These are phyloP conservation scores for Amyloporia xantha DNA, from an alignment of 768 basidiomycete species.

Conservation along the genomic window DNA sequence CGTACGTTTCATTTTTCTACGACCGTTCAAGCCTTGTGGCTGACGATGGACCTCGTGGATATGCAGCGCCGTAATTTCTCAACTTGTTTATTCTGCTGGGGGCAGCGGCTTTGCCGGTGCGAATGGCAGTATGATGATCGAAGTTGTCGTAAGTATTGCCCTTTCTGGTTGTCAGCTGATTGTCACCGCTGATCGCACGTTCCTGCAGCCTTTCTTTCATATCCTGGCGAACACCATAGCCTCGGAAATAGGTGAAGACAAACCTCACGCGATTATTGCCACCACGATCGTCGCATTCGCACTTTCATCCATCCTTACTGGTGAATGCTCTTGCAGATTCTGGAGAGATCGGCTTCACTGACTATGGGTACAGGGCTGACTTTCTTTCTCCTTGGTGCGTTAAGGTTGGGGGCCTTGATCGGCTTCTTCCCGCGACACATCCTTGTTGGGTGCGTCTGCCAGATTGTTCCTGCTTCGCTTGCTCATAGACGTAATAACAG, in stretches of 20 bases:
- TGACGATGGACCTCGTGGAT: background rate
- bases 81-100: constrained; percentile 79
- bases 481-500: constrained; percentile 24
- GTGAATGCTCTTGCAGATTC: constrained; percentile 32
- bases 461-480: background rate
- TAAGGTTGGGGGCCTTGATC: constrained; percentile 77
- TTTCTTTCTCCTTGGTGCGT: constrained; percentile 81
- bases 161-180: background rate
- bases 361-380: constrained; percentile 46
- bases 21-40: background rate
- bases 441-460: constrained; percentile 64
- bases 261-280: constrained; percentile 70
- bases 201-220: constrained; percentile 86
- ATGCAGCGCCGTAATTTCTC: constrained; percentile 63
- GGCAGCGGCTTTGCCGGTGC: constrained; percentile 87
- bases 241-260: constrained; percentile 58
- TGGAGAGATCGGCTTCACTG: constrained; percentile 3
- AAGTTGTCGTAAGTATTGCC: constrained; percentile 70
- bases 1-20: constrained; percentile 36
- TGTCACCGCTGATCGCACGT: background rate
- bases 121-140: constrained; percentile 98
- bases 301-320: constrained; percentile 82
- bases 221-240: constrained; percentile 79
- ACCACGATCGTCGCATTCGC: constrained; percentile 90
- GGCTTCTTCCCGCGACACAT: constrained; percentile 98